Conservation (phyloP, 352 stramenopile species). For the Phytophthora lateralis region DNA sequence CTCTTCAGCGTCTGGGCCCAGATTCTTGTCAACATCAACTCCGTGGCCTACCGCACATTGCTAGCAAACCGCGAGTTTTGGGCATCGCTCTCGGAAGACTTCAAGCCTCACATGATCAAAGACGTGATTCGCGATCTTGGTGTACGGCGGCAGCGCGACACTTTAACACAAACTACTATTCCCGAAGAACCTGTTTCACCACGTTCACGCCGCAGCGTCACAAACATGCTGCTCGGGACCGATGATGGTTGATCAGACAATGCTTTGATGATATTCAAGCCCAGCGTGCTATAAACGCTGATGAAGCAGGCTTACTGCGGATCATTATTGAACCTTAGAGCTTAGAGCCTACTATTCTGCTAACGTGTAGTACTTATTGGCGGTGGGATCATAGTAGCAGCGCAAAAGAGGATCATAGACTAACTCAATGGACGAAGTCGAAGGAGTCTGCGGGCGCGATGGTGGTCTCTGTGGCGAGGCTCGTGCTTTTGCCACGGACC, state of each 20-base stretch:
- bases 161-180: conserved; percentile 35
- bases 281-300: background rate
- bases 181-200: conserved; percentile 39
- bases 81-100: conserved; percentile 76
- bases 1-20: conserved; percentile 88
- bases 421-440: conserved; percentile 59
- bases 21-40: conserved; percentile 75
- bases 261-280: background rate
- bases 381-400: conserved; percentile 84
- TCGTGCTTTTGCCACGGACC: background rate
- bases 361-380: conserved; percentile 88
- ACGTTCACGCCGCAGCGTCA: conserved; percentile 46
- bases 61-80: conserved; percentile 86
- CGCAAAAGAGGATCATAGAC: conserved; percentile 85
- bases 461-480: conserved; percentile 9
- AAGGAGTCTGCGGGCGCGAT: conserved; percentile 12
- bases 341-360: conserved; percentile 43
- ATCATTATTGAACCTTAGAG: conserved; percentile 19
- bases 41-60: conserved; percentile 67
- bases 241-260: conserved; percentile 43
- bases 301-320: background rate
- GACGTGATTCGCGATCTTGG: conserved; percentile 67
- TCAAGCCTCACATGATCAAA: conserved; percentile 88
- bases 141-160: conserved; percentile 41
- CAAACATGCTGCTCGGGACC: conserved; percentile 51